Conservation (phyloP, 2,329 filamentous ascomycete genomes). For the Paecilomyces niveus region DNA sequence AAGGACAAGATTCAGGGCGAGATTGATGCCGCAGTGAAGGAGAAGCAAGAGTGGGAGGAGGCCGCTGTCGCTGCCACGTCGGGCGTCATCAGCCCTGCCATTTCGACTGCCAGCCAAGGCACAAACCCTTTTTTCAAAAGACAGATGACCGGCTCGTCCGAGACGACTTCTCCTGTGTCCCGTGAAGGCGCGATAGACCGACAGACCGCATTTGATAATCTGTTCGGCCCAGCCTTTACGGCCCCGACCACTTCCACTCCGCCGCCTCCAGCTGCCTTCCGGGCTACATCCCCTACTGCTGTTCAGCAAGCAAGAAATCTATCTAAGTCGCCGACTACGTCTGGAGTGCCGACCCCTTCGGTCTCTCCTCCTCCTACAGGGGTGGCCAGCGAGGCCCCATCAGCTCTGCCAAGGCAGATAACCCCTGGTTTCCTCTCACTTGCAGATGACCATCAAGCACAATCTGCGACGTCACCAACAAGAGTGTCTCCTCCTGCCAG, state of each 20-base stretch:
- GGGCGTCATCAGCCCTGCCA: conserved; percentile 60
- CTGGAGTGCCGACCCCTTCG: conserved; percentile 53
- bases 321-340: conserved; percentile 37
- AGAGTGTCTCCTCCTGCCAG: conserved; percentile 68
- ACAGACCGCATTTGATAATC: conserved; percentile 73
- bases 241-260: conserved; percentile 38
- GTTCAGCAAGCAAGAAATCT: conserved; percentile 34
- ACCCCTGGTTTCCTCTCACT: conserved; percentile 71
- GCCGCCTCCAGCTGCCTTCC: conserved; percentile 55
- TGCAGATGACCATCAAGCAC: conserved; percentile 47
- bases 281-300: conserved; percentile 37
- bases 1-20: conserved; percentile 81
- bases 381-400: conserved; percentile 37
- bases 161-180: conserved; percentile 45
- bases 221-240: conserved; percentile 67
- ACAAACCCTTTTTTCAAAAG: conserved; percentile 94
- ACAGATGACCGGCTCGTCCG: conserved; percentile 41
- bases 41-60: conserved; percentile 54
- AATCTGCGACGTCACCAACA: conserved; percentile 69
- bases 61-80: conserved; percentile 24
- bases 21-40: conserved; percentile 59
- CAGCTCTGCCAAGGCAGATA: conserved; percentile 68
- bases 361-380: conserved; percentile 50
- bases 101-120: conserved; percentile 56
- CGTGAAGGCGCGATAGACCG: conserved; percentile 37